Evolutionary conservation across 2,329 filamentous ascomycete genomes (phyloP), one percentile per base, ranked within the genome.

Genomic region (Sclerotinia borealis): DNA sequence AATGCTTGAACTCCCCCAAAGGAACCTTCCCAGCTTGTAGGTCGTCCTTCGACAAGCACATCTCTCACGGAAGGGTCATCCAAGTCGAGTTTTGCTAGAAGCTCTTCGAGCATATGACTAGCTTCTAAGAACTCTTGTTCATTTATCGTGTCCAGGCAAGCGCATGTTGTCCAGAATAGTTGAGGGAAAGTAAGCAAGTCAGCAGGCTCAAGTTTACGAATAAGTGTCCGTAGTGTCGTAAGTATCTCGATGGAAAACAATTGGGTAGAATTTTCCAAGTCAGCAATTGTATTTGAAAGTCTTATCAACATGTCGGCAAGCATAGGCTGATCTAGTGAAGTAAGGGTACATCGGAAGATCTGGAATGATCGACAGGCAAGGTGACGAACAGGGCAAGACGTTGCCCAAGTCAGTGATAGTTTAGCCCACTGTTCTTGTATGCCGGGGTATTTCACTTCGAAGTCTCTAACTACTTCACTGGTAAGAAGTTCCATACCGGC

Each of bases 231-330:
- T 59, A 99, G 76, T 0, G 96, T 99, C 0, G 93, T 97, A 60
- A 99, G 77, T 63, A 99, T 98, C 74, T 99, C 96, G 88, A 98
- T 93, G 0, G 95, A 96, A 72, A 99, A 99, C 0, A 92, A 93
- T 72, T 97, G 92, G 61, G 97, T 96, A 76, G 98, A 93, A 0
- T 87, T 85, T 72, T 96, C 92, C 69, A 97, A 92, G 68, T 98
- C 93, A 0, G 96, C 93, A 71, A 99, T 95, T 0, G 95, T 99
- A 75, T 98, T 99, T 1, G 93, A 98, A 37, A 99, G 81, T 52
- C 96, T 85, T 15, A 91, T 93, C 27, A 99, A 85, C 92, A 99
- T 99, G 72, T 99, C 95, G 2, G 92, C 92, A 19, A 99, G 83
- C 93, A 98, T 99, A 63, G 87, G 83, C 69, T 96, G 92, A 72